Evolutionary conservation across 805 yeast species (phyloP), one percentile per base, ranked within the genome.

Genomic region (Yarrowia alimentaria): DNA sequence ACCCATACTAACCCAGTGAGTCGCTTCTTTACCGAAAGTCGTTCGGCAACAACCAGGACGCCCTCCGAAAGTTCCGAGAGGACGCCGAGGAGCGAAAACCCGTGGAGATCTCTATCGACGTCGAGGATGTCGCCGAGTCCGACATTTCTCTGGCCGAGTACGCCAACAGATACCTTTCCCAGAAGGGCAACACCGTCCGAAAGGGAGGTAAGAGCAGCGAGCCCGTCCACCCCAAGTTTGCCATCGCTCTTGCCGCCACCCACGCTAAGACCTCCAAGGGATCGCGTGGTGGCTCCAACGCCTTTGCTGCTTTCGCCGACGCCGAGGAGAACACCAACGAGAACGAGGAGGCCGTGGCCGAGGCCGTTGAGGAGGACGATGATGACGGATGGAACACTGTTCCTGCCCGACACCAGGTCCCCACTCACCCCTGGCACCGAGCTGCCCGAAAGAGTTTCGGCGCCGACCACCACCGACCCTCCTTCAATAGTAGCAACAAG

Each of bases 311-410:
- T 20, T 51, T 30, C 13, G 34, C 49, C n/a, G 52, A 34, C 32
- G 48, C 33, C n/a, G 52, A 33, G 19, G 40, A 34, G 42, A 28
- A 24, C 28, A 31, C 28, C 35, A 50, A 34, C 33, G 55, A 34
- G 3, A 18, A 45, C 8, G 51, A 24, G 22, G 20, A 53, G n/a
- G 38, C 53, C 19, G 34, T 32, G 18, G 42, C 42, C 17, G 49
- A 50, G n/a, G n/a, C n/a, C n/a, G n/a, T n/a, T n/a, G n/a, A n/a
- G 34, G 51, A 49, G 20, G 57, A 53, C 22, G 55, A 52, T 18
- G 56, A 51, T 14, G 60, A 57, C 18, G 60, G 61, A 12, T 58
- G 61, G 61, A 55, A 55, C 51, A 56, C 57, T 24, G 61, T 58
- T 16, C 58, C 57, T 11, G 55, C 61, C 14, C 58, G 58, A 43